These are phyloP conservation scores for Phytophthora nicotianae DNA, from an alignment of 352 stramenopile genomes.

Conservation along the genomic window DNA sequence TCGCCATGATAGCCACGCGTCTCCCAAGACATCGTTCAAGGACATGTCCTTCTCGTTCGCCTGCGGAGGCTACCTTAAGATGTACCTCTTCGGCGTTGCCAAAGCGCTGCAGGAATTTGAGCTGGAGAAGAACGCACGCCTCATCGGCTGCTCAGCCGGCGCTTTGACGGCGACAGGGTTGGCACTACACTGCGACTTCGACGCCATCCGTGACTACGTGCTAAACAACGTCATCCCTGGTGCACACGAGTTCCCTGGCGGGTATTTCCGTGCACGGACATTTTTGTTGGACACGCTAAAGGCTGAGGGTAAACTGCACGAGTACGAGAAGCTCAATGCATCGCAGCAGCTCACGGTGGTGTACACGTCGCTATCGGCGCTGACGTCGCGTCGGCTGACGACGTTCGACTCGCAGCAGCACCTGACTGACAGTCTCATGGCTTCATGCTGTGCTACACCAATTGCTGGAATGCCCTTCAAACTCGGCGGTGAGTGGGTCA, in stretches of 20 bases:
- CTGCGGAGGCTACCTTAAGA: conserved; percentile 53
- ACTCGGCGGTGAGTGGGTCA: conserved; percentile 81
- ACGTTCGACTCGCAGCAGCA: conserved; percentile 68
- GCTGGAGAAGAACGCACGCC: conserved; percentile 55
- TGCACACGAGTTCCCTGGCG: conserved; percentile 49
- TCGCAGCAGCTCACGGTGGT: conserved; percentile 62
- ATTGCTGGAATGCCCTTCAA: conserved; percentile 83
- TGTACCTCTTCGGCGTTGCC: conserved; percentile 88
- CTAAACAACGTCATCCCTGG: conserved; percentile 56
- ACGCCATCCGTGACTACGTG: conserved; percentile 69
- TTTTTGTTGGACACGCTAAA: conserved; percentile 65
- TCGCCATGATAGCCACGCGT: neutral
- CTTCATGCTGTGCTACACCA: conserved; percentile 76
- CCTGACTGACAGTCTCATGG: conserved; percentile 58
- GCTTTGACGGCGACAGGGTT: conserved; percentile 73
- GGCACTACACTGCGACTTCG: conserved; percentile 75
- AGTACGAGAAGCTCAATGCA: conserved; percentile 56
- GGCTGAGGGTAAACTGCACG: conserved; percentile 46
- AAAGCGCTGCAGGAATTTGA: conserved; percentile 86
- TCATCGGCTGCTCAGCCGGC: conserved; percentile 84
- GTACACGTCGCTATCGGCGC: conserved; percentile 71
- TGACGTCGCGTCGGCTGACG: conserved; percentile 63
- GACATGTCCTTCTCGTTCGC: neutral
- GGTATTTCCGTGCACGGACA: conserved; percentile 65
- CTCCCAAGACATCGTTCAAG: neutral